Base-by-base conservation (phyloP, 2,329 filamentous ascomycete genomes). In the Dactylonectria macrodidyma region DNA sequence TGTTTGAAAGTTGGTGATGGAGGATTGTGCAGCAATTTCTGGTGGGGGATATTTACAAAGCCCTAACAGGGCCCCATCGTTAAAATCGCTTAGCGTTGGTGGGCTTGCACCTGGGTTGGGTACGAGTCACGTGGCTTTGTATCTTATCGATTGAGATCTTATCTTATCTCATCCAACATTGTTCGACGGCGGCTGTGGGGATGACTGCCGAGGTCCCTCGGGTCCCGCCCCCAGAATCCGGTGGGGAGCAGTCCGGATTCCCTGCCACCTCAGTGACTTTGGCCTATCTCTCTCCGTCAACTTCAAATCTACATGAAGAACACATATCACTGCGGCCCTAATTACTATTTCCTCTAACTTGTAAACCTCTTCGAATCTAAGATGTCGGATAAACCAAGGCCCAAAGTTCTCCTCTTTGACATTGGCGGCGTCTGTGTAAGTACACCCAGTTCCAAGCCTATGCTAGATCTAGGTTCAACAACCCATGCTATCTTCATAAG, bases 371-470 rank as follows among this genome's bases (percentile, higher is more conserved):
- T 81, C 55, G 75, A 77, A 66, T 59, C 59, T 41, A 67, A 76
- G 44, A 87, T 88, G 85, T 70, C 83, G 9, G 71, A 76, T 51
- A 78, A 77, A 47, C 84, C 82, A 65, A 85, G 85, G 65, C 93
- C 93, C 34, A 92, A 93, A 74, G 93, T 93, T 62, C 84, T 97
- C 36, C 86, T 99, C 24, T 98, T 98, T 80, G 96, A 99, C 82
- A 96, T 99, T 74, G 96, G 96, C 46, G 96, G 96, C 69, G 96
- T 99, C 74, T 97, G 94, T 87, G 95, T 97, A 92, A 86, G 94
- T 90, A 58, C 68, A 59, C 50, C 38, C 26, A 52, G n/a, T 6
- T 50, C 41, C 36, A n/a, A 58, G 16, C 24, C 46, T 24, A 33
- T 22, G 14, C 11, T 62, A 36, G 33, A 16, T 6, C n/a, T 26